A percentile compares a stretch with the other conserved stretches of the same genome.
phyloP scores from a whole-genome alignment of 2,329 filamentous ascomycete genomes.

The Aureobasidium namibiae region DNA sequence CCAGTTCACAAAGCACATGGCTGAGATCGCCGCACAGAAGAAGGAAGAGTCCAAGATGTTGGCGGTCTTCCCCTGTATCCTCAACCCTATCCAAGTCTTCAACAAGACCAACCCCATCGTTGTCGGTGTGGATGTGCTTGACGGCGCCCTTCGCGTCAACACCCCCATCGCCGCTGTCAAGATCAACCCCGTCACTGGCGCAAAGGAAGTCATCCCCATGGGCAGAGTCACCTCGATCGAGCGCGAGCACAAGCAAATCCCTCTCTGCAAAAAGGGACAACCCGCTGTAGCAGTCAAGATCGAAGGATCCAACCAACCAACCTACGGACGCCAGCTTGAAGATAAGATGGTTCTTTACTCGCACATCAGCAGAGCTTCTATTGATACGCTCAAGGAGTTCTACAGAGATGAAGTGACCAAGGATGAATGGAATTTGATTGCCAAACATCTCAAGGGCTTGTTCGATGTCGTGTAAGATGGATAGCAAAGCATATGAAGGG shows the following conservation, averaged over 20 bases:
- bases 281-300: constrained; percentile 98
- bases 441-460: constrained; percentile 79
- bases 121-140: constrained; percentile 88
- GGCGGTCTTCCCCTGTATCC: constrained; percentile 93
- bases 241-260: constrained; percentile 92
- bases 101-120: constrained; percentile 97
- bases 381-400: constrained; percentile 93
- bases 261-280: constrained; percentile 87
- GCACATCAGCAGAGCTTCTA: constrained; percentile 75
- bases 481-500: too few species aligned
- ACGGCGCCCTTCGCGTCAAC: constrained; percentile 76
- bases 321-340: constrained; percentile 91
- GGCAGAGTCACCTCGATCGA: constrained; percentile 97
- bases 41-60: constrained; percentile 94
- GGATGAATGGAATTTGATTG: constrained; percentile 91
- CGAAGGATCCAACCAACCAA: constrained; percentile 84
- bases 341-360: constrained; percentile 85
- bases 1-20: constrained; percentile 92
- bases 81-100: constrained; percentile 86
- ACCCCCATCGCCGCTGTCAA: constrained; percentile 87
- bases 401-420: constrained; percentile 80
- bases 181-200: constrained; percentile 66
- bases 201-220: constrained; percentile 74
- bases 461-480: constrained; percentile 77
- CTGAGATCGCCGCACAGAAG: constrained; percentile 74